Percentiles rank a stretch among this genome's conserved stretches.
Evolutionary conservation across 2,329 filamentous ascomycete genomes (phyloP).

Genomic region (Chaetothyriales sp.): DNA sequence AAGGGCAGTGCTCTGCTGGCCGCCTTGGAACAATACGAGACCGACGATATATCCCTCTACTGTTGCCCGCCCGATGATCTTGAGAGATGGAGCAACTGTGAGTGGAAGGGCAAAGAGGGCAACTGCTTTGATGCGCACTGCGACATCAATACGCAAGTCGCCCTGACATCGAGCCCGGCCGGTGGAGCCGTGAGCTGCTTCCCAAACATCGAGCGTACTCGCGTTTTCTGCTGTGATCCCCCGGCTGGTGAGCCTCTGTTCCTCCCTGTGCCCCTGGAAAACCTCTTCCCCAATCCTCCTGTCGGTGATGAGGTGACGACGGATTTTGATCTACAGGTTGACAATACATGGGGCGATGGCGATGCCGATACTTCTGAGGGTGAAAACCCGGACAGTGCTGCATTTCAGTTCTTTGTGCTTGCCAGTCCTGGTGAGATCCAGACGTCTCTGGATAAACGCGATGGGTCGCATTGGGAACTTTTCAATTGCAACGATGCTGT

Average conservation of each 20-base stretch:
- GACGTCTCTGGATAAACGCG: background rate
- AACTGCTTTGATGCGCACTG: constrained; percentile 19
- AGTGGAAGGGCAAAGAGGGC: constrained; percentile 24
- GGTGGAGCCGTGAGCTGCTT: background rate
- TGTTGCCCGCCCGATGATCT: constrained; percentile 18
- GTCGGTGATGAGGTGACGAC: background rate
- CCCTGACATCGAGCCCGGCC: background rate
- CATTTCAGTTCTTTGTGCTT: background rate
- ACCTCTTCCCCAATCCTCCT: background rate
- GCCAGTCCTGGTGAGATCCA: background rate
- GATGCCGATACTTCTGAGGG: background rate
- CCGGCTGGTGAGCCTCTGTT: background rate
- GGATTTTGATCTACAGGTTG: background rate
- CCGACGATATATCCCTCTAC: constrained; percentile 16
- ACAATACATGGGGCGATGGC: background rate
- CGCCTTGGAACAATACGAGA: constrained; percentile 10
- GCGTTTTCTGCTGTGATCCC: background rate
- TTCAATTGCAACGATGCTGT: background rate
- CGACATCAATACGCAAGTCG: background rate
- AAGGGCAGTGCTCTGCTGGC: constrained; percentile 5
- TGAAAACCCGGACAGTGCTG: background rate
- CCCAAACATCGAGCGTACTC: background rate
- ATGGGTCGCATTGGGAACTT: background rate
- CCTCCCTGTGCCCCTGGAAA: background rate
- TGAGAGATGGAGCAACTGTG: constrained; percentile 22